Base-by-base conservation (phyloP, 2,329 filamentous ascomycete species). In the Drechslera avenae region DNA sequence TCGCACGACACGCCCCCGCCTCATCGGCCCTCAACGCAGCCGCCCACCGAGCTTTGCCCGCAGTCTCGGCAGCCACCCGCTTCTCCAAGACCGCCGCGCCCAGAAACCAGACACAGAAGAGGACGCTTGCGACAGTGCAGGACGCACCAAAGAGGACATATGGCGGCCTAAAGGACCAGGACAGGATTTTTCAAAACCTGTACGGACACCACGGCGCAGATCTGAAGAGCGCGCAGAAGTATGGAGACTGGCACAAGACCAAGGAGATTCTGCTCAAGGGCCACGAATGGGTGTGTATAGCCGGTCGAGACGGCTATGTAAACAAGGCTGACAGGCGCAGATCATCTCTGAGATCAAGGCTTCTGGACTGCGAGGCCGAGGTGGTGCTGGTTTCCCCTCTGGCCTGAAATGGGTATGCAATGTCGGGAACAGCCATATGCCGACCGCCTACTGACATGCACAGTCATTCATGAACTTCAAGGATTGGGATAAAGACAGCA, bases 401-500 rank as follows among this genome's bases (percentile, higher is more conserved):
- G 94, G 94, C 58, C 81, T 99, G 82, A 99, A 99, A 92, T 99
- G 94, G 90, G 91, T 96, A 86, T 66, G 65, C 49, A 43, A 21
- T 35, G 32, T 43, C n/a, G 49, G 30, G 35, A n/a, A 43, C 30
- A 40, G 39, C 37, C 13, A 13, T 16, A 28, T n/a, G 30, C 31
- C 19, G 16, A 16, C 14, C 30, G 13, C 12, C 17, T 55, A 50
- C 62, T 67, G 52, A 67, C 69, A 59, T 57, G 39, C 26, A 34
- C 70, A 96, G 91, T 97, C 92, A 41, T 99, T 99, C 78, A 99
- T 99, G 94, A 99, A 99, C 83, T 92, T 93, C 83, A 97, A 97
- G 79, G 94, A 91, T 69, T 99, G 94, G 94, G 93, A 99, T 70
- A 96, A 99, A 80, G 94, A 97, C 75, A 88, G 78, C 67, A 96